Conservation (phyloP, 352 stramenopile species). For the Pythium monospermum region DNA sequence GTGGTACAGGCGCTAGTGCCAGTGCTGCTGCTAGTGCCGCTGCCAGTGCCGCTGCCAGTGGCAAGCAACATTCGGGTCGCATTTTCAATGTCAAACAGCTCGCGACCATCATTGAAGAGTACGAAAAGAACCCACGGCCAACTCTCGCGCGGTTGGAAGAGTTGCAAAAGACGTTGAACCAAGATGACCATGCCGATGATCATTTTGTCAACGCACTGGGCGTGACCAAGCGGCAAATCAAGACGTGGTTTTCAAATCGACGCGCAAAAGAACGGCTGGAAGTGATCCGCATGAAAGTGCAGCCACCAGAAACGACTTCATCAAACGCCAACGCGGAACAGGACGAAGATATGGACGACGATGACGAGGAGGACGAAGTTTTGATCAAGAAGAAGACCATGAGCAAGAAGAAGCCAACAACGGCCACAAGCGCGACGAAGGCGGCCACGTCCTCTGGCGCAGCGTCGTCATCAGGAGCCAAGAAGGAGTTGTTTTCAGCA, state of each 20-base stretch:
- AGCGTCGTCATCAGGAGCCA: conserved; percentile 3
- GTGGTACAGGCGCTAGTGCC: no score
- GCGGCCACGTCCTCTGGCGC: neutral
- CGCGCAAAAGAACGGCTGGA: conserved; percentile 75
- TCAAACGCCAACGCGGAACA: conserved; percentile 12
- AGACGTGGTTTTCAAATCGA: conserved; percentile 82
- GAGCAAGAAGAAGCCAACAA: no score
- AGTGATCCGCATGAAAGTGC: conserved; percentile 76
- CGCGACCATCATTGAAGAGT: conserved; percentile 79
- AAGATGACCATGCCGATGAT: conserved; percentile 60
- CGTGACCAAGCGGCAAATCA: conserved; percentile 78
- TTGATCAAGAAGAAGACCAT: conserved; percentile 11
- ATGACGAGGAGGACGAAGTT: conserved; percentile 12
- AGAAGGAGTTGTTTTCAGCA: conserved; percentile 22
- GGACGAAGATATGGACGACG: conserved; percentile 14
- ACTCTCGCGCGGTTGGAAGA: conserved; percentile 60
- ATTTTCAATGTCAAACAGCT: conserved; percentile 87
- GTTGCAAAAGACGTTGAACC: conserved; percentile 66
- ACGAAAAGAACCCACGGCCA: conserved; percentile 75
- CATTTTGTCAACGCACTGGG: conserved; percentile 33
- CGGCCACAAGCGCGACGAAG: neutral
- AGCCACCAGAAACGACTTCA: conserved; percentile 15
- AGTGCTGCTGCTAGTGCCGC: neutral
- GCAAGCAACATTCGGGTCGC: conserved; percentile 40
- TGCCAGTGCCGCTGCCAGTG: neutral